phyloP scores from a whole-genome alignment of 768 basidiomycete species.

The Rhodotorula toruloides region DNA sequence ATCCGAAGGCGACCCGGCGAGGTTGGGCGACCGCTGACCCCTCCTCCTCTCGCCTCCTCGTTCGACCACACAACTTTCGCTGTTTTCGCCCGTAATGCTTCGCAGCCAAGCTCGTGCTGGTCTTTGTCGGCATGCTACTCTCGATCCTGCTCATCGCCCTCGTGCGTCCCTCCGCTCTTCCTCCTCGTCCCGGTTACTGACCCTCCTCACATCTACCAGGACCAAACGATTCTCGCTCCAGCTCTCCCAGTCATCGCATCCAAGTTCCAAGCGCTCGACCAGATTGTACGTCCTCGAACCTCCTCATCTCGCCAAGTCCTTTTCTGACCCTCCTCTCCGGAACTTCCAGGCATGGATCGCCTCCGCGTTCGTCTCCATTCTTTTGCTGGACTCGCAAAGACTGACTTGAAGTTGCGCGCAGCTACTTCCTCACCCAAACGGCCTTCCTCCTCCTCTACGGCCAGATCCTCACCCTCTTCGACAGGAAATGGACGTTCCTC shows the following conservation, averaged over 20 bases:
- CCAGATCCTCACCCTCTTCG: constrained; percentile 44
- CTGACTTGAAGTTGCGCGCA: too few species aligned
- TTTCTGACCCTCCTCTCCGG: neutral
- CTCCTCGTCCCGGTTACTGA: neutral
- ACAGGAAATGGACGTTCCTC: constrained; percentile 46
- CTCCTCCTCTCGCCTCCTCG: too few species aligned
- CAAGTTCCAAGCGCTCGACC: constrained; percentile 19
- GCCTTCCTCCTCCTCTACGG: constrained; percentile 45
- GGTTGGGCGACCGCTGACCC: neutral
- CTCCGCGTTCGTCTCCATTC: neutral
- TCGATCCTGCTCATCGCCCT: neutral
- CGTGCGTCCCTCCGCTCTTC: constrained; percentile 1
- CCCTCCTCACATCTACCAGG: constrained; percentile 27
- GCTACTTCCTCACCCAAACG: constrained; percentile 32
- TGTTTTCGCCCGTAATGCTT: too few species aligned
- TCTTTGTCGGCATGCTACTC: constrained; percentile 15
- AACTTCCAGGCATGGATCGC: constrained; percentile 24
- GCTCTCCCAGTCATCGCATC: constrained; percentile 30
- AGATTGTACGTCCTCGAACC: constrained; percentile 7
- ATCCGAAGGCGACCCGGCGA: too few species aligned
- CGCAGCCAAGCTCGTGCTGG: constrained; percentile 13
- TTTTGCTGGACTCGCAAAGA: neutral
- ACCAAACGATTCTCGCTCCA: constrained; percentile 20
- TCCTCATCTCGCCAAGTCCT: neutral
- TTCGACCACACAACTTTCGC: too few species aligned